phyloP scores from a whole-genome alignment of 306 rosid species.

The Senna tora region DNA sequence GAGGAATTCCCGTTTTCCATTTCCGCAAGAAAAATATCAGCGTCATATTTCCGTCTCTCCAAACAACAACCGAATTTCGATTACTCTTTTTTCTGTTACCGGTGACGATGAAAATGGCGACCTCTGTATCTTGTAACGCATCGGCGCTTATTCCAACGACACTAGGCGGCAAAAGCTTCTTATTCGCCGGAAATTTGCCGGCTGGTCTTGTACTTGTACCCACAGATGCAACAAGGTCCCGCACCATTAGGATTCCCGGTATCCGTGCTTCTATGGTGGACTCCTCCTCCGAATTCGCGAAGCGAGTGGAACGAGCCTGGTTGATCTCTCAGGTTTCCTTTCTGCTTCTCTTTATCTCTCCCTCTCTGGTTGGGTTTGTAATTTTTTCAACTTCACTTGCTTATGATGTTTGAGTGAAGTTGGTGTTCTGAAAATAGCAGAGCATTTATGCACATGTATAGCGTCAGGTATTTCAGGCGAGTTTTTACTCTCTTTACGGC shows the following conservation, averaged over 20 bases:
- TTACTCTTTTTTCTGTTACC: too few species aligned
- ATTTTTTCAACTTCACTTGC: neutral
- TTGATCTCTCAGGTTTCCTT: slow-evolving; percentile 77
- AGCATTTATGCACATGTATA: neutral
- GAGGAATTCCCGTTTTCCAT: neutral
- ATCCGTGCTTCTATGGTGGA: slow-evolving; percentile 75
- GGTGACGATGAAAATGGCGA: slow-evolving; percentile 45
- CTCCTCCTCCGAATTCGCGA: slow-evolving; percentile 77
- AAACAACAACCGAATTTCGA: neutral
- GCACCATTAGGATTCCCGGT: slow-evolving; percentile 39
- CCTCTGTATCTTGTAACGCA: slow-evolving; percentile 37
- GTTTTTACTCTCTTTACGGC: too few species aligned
- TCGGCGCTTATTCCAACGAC: slow-evolving; percentile 39
- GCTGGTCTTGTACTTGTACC: slow-evolving; percentile 29
- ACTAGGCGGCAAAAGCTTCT: slow-evolving; percentile 34
- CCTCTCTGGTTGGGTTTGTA: neutral
- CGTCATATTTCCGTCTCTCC: neutral
- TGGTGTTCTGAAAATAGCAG: neutral
- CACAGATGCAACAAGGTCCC: slow-evolving; percentile 35
- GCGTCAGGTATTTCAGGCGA: neutral
- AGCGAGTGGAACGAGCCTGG: slow-evolving; percentile 88
- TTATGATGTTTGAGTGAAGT: neutral
- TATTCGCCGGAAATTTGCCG: slow-evolving; percentile 17
- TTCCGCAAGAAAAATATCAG: neutral
- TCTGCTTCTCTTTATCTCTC: neutral